These are phyloP conservation scores for Tulasnella sp. DNA, from an alignment of 768 basidiomycete species.

Conservation along the genomic window DNA sequence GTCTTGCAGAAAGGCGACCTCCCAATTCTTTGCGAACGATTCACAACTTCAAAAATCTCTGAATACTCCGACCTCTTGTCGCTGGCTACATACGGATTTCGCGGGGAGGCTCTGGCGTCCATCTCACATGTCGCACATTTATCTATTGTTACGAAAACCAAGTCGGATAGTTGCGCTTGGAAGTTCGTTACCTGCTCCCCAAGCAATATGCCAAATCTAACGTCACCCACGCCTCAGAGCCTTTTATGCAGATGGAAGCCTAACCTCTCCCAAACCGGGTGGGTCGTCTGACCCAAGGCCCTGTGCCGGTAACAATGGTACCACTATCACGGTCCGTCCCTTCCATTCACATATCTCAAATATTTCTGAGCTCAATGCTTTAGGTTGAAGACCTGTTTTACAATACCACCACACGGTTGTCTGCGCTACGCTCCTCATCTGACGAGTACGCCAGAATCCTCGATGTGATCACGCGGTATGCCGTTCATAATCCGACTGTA, in stretches of 20 bases:
- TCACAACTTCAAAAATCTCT: conserved; percentile 88
- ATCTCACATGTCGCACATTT: conserved; percentile 90
- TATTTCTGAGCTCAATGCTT: neutral
- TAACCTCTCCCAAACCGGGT: conserved; percentile 61
- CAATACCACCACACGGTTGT: conserved; percentile 78
- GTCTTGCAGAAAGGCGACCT: conserved; percentile 67
- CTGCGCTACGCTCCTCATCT: conserved; percentile 69
- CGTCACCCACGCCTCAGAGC: conserved; percentile 42
- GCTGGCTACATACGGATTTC: conserved; percentile 90
- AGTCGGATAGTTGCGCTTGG: conserved; percentile 74
- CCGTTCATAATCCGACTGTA: conserved; percentile 81
- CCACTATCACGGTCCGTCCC: conserved; percentile 60
- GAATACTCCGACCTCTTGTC: conserved; percentile 74
- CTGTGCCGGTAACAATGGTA: conserved; percentile 90
- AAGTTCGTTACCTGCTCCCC: conserved; percentile 46
- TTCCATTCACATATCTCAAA: neutral
- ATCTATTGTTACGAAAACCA: conserved; percentile 83
- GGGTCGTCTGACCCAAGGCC: conserved; percentile 69
- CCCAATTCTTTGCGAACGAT: conserved; percentile 83
- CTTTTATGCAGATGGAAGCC: conserved; percentile 62
- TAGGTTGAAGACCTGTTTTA: conserved; percentile 95
- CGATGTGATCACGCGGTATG: conserved; percentile 86
- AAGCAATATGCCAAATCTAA: neutral
- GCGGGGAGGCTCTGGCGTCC: conserved; percentile 92
- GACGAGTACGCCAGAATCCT: conserved; percentile 90